Conservation (phyloP, 495 filamentous ascomycete species). For the Podospora fimiseda region DNA sequence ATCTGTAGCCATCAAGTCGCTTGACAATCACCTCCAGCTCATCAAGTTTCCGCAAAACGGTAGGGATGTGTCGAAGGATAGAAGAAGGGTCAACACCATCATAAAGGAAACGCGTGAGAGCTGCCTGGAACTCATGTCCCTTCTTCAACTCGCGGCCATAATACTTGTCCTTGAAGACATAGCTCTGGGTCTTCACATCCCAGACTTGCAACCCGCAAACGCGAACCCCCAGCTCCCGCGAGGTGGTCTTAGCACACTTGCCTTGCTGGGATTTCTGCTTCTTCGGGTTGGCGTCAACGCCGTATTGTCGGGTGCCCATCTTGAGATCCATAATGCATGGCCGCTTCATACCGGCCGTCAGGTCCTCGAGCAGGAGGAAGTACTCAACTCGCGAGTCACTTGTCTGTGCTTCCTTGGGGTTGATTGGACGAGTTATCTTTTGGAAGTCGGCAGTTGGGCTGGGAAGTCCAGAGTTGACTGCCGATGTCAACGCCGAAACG, state of each 20-base stretch:
- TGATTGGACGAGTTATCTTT: slow-evolving; percentile 45
- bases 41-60: slow-evolving; percentile 75
- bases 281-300: slow-evolving; percentile 84
- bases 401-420: slow-evolving; percentile 75
- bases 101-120: slow-evolving; percentile 82
- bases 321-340: slow-evolving; percentile 97
- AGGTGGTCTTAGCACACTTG: slow-evolving; percentile 90
- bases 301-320: slow-evolving; percentile 99
- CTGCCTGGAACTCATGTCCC: slow-evolving; percentile 83
- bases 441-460: slow-evolving; percentile 28
- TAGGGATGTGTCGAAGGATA: slow-evolving; percentile 76
- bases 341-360: slow-evolving; percentile 92
- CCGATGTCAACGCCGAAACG: slow-evolving; percentile 21
- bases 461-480: slow-evolving; percentile 17
- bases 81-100: slow-evolving; percentile 77
- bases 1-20: slow-evolving; percentile 74
- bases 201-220: slow-evolving; percentile 95
- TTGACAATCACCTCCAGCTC: slow-evolving; percentile 77
- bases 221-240: slow-evolving; percentile 81
- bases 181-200: slow-evolving; percentile 76
- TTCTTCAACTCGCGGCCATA: slow-evolving; percentile 85
- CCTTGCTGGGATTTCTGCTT: slow-evolving; percentile 88
- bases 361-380: slow-evolving; percentile 91
- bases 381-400: slow-evolving; percentile 67
- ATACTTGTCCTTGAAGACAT: slow-evolving; percentile 94